Percentiles rank a stretch among this genome's conserved stretches.
These are phyloP conservation scores for Tetracladium setigerum DNA, from an alignment of 495 filamentous ascomycete species.

Conservation along the genomic window DNA sequence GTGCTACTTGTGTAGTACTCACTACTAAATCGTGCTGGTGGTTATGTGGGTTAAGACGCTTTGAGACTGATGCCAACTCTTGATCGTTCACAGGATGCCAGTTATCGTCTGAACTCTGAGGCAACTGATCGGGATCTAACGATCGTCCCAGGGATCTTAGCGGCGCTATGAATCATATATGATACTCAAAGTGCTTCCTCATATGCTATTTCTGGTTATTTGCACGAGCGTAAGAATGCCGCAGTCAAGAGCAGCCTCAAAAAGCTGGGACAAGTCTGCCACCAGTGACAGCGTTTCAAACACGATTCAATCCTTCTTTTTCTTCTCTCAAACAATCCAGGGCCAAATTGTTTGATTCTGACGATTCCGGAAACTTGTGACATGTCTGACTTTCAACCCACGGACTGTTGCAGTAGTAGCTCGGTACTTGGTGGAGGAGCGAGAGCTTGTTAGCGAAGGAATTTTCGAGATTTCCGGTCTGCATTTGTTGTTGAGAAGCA, in stretches of 20 bases:
- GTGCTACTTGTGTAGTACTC: conserved; percentile 12
- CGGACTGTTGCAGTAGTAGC: conserved; percentile 21
- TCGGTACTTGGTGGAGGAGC: conserved; percentile 18
- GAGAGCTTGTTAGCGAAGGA: conserved; percentile 7
- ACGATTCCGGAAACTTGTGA: conserved; percentile 15
- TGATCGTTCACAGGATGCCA: conserved; percentile 2
- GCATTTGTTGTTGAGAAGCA: conserved; percentile 8
- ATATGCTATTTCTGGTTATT: background rate
- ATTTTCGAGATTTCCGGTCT: conserved; percentile 4
- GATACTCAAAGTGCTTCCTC: background rate
- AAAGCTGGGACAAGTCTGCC: background rate
- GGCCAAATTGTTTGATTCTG: conserved; percentile 17
- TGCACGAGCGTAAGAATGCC: too few species aligned
- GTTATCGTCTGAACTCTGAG: conserved; percentile 16
- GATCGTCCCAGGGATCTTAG: conserved; percentile 17
- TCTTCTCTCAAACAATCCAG: background rate
- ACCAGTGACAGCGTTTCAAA: background rate
- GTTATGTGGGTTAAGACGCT: conserved; percentile 12
- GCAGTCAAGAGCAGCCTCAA: background rate
- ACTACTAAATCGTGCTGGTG: conserved; percentile 4
- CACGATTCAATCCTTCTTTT: conserved; percentile 2
- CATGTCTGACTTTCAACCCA: conserved; percentile 19
- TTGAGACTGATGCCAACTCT: conserved; percentile 15
- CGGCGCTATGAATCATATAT: conserved; percentile 15
- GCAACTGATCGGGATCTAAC: conserved; percentile 1